phyloP scores from a whole-genome alignment of 164 flowering plant genomes.

The Buxus sempervirens region DNA sequence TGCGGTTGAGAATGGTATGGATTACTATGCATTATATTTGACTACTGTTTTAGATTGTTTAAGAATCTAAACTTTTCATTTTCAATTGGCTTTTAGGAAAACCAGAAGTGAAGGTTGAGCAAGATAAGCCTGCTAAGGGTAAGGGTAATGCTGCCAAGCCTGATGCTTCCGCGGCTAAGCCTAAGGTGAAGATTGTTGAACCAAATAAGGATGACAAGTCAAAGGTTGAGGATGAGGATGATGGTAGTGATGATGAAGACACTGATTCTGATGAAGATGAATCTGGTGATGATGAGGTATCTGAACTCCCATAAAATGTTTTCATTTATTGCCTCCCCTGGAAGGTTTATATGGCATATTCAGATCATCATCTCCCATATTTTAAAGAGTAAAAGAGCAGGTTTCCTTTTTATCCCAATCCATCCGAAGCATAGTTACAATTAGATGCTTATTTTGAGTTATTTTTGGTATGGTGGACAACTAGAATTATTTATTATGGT shows the following conservation, averaged over 20 bases:
- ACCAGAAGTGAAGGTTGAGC: slow-evolving; percentile 16
- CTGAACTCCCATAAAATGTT: background rate
- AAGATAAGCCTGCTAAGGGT: slow-evolving; percentile 21
- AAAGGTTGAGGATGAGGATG: slow-evolving; percentile 3
- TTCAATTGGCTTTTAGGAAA: slow-evolving; percentile 26
- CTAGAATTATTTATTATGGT: too few species aligned
- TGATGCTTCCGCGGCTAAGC: slow-evolving; percentile 19
- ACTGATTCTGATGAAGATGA: slow-evolving; percentile 31
- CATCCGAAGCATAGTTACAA: too few species aligned
- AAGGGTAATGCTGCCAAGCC: slow-evolving; percentile 25
- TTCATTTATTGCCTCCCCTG: too few species aligned
- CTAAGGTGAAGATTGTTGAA: slow-evolving; percentile 27
- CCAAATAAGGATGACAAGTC: slow-evolving; percentile 24
- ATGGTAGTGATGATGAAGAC: background rate
- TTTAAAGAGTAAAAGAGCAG: too few species aligned
- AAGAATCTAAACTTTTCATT: background rate
- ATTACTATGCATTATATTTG: too few species aligned
- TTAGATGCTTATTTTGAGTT: too few species aligned
- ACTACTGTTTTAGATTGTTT: background rate
- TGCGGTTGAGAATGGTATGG: slow-evolving; percentile 32
- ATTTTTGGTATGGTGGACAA: too few species aligned
- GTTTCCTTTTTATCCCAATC: too few species aligned
- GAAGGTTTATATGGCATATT: too few species aligned
- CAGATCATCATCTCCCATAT: too few species aligned
- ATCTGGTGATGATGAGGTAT: slow-evolving; percentile 27